Conservation (phyloP, 169 alveolate species). For the Eimeria brunetti region DNA sequence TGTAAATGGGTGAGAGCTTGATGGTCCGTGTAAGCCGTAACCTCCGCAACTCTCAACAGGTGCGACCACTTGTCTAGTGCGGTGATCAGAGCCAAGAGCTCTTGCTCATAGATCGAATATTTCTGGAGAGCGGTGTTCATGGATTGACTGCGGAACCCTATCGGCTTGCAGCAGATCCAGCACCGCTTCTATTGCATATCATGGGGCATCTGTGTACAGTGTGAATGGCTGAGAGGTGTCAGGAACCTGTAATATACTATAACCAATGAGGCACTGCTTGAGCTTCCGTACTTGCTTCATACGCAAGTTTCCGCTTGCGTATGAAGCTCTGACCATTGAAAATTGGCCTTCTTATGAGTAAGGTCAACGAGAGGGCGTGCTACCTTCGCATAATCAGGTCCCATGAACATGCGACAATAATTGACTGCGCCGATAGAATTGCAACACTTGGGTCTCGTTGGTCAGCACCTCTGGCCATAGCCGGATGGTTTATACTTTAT, state of each 20-base stretch:
- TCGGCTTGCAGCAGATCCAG: too few species aligned
- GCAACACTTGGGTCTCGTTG: not conserved
- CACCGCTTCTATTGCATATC: not conserved
- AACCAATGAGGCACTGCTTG: too few species aligned
- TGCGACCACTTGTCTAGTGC: not conserved
- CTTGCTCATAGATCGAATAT: not conserved
- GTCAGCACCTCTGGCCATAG: not conserved
- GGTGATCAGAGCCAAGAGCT: not conserved
- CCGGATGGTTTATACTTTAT: not conserved
- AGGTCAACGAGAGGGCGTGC: not conserved
- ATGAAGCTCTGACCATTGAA: too few species aligned
- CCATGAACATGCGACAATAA: not conserved
- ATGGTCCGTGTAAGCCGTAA: not conserved
- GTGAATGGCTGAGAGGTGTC: not conserved
- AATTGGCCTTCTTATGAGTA: not conserved
- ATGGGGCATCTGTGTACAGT: not conserved
- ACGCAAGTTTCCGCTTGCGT: too few species aligned
- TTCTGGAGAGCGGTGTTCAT: too few species aligned
- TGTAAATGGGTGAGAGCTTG: not conserved
- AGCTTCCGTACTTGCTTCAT: too few species aligned
- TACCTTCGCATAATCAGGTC: not conserved
- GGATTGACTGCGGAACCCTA: too few species aligned
- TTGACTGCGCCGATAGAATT: not conserved
- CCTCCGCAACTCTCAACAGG: not conserved
- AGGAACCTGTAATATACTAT: not conserved